Evolutionary conservation across 148 eudicot genomes (phyloP), one percentile per base, ranked within the genome.

Genomic region (Drosera capensis): DNA sequence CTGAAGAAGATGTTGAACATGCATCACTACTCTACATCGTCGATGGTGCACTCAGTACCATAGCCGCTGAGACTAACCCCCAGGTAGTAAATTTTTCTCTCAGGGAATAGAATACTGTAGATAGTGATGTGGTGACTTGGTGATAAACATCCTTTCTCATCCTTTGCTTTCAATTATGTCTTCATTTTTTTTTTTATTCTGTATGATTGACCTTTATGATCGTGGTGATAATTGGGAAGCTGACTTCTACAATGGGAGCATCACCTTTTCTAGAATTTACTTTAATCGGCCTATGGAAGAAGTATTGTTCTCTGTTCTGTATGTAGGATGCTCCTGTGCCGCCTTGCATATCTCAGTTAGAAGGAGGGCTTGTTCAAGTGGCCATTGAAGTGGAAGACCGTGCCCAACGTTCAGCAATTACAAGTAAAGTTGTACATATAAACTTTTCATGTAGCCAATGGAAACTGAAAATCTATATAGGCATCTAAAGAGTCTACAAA

Each of bases 321-420:
- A 26, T 57, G 25, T 58, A 88, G 97, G 97, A 88, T 72, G 94
- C 97, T 66, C 94, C 97, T 34, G 92, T 88, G 40, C 97, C 97
- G 28, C 97, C 97, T 21, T 88, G 97, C 73, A 88, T 88, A 74
- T 83, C 92, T 23, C 94, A 83, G 67, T 62, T 80, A 40, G 97
- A 80, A 68, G 94, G 97, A 48, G 97, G 92, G 26, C 92, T 88
- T 63, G 97, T 88, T 51, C 97, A 88, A 68, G 92, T 88, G 47
- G 97, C 97, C 7, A 84, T 88, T 51, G 97, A 88, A 72, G 97
- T 88, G 20, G 97, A 88, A 75, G 94, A 88, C 71, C 97, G 97
- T 51, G 86, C 94, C 17, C 80, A 77, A 36, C 97, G 94, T 16
- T 80, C 97, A 16, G 97, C 97, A 55, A 65, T 88, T 42, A 83